These are phyloP conservation scores for Phylloporus gajari DNA, from an alignment of 1,284 basidiomycete genomes.

Conservation along the genomic window DNA sequence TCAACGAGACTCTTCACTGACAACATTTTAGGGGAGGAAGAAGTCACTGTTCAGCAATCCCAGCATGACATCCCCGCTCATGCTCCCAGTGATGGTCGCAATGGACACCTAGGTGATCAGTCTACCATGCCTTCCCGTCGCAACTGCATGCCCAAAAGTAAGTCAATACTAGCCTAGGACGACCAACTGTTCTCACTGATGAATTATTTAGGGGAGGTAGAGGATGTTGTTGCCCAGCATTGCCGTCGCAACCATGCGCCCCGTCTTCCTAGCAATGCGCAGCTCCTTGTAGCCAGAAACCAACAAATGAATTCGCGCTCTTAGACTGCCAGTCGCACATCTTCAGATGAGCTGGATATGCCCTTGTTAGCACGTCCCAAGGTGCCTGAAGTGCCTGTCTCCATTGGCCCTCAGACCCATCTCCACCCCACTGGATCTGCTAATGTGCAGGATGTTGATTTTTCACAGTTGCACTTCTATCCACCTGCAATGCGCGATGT, in stretches of 20 bases:
- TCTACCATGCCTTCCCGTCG: background rate
- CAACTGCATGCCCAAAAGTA: background rate
- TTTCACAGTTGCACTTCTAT: background rate
- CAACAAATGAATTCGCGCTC: background rate
- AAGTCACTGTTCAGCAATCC: background rate
- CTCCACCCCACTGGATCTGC: background rate
- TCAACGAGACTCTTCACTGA: slow-evolving; percentile 1
- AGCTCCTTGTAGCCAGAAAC: background rate
- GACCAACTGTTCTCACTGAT: background rate
- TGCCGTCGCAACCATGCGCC: background rate
- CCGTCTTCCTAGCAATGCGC: background rate
- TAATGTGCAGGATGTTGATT: background rate
- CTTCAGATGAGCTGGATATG: background rate
- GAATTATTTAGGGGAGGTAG: background rate
- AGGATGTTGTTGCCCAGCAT: background rate
- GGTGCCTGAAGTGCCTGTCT: background rate
- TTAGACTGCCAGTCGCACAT: background rate
- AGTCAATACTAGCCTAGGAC: background rate
- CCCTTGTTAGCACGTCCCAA: background rate
- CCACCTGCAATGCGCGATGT: background rate
- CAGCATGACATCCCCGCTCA: background rate
- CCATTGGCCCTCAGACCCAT: background rate
- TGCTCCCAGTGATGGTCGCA: background rate
- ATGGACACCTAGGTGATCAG: slow-evolving; percentile 1
- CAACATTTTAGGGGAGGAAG: background rate